Base-by-base conservation (phyloP, 768 basidiomycete species). In the Lactifluus piperatus region DNA sequence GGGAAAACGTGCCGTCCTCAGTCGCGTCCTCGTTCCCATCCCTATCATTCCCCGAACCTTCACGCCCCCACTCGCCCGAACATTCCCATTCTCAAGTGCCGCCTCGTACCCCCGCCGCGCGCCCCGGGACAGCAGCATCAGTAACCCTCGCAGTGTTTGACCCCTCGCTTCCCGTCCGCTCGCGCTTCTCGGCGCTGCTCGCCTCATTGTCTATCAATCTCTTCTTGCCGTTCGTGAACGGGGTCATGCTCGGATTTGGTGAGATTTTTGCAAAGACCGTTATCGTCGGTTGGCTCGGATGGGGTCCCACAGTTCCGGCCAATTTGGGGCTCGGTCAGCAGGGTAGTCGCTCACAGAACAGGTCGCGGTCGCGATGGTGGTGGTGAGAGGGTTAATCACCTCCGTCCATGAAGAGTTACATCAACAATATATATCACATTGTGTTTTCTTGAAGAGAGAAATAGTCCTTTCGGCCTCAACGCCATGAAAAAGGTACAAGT, bases 231-330 rank as follows among this genome's bases (percentile, higher is more conserved):
- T 95, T 95, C 71, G 80, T 95, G 9, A 95, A 94, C 64, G 93
- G 92, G 20, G 88, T 95, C 58, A 95, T 95, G 92, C 82, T 94
- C 51, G 92, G 92, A n/a, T 94, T 94, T 68, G 92, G 92, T 41
- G 93, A 95, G 72, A 88, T 95, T 51, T 92, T 94, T 68, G 92
- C 88, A 36, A 88, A 87, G 71, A 81, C 86, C 46, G 77, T 88
- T n/a, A 70, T 89, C 18, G 72, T 88, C 18, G 69, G 71, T 7
- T 79, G 78, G 78, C 68, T 79, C 43, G 77, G 77, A 37, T 79
- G 76, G 75, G 73, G 69, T 3, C 66, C 62, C 54, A 62, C 67
- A 5, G 66, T 71, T 16, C 68, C 57, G 8, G 69, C 70, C 48
- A 59, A 56, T 34, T 54, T 64, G 27, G 64, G 64, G 27, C 57